phyloP scores from a whole-genome alignment of 106 monocot species.

The Ottelia alismoides region DNA sequence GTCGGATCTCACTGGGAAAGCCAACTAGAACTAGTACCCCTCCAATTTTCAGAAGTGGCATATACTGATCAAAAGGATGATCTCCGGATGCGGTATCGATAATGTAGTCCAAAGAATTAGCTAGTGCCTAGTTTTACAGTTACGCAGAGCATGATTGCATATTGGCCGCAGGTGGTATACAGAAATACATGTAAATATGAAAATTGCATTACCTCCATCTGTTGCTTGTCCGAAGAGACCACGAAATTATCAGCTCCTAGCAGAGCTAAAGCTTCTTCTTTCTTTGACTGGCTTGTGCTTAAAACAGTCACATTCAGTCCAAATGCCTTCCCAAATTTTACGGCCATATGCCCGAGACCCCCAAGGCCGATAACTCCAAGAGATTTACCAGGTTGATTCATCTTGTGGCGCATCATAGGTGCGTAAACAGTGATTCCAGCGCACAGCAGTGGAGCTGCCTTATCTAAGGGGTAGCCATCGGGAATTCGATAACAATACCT shows the following conservation, averaged over 20 bases:
- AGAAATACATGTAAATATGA: too few species aligned
- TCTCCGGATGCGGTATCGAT: slow-evolving; percentile 78
- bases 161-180: too few species aligned
- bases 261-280: slow-evolving; percentile 53
- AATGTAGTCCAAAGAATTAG: slow-evolving; percentile 61
- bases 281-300: slow-evolving; percentile 78
- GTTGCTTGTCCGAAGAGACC: slow-evolving; percentile 56
- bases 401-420: slow-evolving; percentile 74
- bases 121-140: slow-evolving; percentile 44
- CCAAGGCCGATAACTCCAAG: slow-evolving; percentile 90
- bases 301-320: slow-evolving; percentile 77
- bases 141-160: too few species aligned
- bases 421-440: slow-evolving; percentile 83
- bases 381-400: slow-evolving; percentile 90
- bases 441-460: slow-evolving; percentile 80
- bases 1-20: slow-evolving; percentile 54
- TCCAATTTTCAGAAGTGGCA: slow-evolving; percentile 53
- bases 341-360: slow-evolving; percentile 87
- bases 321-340: slow-evolving; percentile 90
- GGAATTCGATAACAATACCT: slow-evolving; percentile 86
- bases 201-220: slow-evolving; percentile 90
- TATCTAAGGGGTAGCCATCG: slow-evolving; percentile 44
- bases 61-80: slow-evolving; percentile 84
- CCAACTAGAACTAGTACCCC: slow-evolving; percentile 58
- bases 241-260: slow-evolving; percentile 82